Percentiles rank a stretch among this genome's conserved stretches.
Conservation (phyloP, 2,329 filamentous ascomycete species). For the Arthrocladium fulminans region DNA sequence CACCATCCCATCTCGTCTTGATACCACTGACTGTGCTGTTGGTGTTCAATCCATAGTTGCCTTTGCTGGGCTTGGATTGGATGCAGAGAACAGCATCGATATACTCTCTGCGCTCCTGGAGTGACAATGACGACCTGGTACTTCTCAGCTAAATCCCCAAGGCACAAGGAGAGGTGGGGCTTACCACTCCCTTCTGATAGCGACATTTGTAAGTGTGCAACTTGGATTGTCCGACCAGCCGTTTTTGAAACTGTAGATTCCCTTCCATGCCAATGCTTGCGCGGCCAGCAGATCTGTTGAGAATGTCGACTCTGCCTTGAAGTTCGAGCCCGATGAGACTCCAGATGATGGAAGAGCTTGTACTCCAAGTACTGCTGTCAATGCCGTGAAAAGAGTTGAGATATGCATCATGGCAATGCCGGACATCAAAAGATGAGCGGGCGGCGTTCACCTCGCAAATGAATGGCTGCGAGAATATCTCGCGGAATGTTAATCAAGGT, state of each 20-base stretch:
- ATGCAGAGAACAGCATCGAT: conserved; percentile 32
- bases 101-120: conserved; percentile 24
- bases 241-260: conserved; percentile 19
- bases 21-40: conserved; percentile 23
- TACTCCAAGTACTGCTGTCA: conserved; percentile 10
- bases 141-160: no score
- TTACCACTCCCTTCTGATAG: conserved; percentile 40
- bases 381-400: conserved; percentile 10
- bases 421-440: conserved; percentile 3
- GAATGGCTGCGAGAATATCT: background rate
- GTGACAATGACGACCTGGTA: conserved; percentile 11
- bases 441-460: background rate
- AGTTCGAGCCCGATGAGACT: background rate
- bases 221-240: conserved; percentile 10
- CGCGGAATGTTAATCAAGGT: background rate
- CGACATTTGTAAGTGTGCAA: conserved; percentile 32
- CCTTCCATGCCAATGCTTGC: conserved; percentile 28
- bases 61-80: conserved; percentile 21
- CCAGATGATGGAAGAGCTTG: conserved; percentile 11
- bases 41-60: conserved; percentile 19
- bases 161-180: no score
- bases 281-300: conserved; percentile 29
- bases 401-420: conserved; percentile 12
- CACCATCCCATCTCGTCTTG: conserved; percentile 25
- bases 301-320: conserved; percentile 14